Conservation (phyloP, 1,284 basidiomycete species). For the Limonomyces culmigenus region DNA sequence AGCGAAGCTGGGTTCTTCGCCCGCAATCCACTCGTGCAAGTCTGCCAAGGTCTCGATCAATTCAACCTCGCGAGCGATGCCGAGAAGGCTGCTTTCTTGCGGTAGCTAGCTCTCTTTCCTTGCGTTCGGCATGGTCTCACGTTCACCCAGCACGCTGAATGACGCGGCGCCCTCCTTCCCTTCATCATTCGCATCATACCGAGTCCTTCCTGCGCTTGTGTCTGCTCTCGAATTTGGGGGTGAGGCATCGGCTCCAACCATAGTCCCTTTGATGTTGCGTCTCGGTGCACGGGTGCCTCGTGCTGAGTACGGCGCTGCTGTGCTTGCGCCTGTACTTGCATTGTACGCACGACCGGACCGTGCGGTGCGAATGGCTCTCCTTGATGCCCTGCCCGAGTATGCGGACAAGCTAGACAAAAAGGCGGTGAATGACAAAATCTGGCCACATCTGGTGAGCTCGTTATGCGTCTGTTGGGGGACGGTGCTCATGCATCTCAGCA, state of each 20-base stretch:
- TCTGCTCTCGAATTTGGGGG: conserved; percentile 77
- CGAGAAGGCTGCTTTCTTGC: conserved; percentile 64
- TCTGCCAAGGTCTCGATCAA: conserved; percentile 76
- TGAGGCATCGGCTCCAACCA: conserved; percentile 59
- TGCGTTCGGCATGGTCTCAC: not conserved
- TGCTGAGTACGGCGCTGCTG: conserved; percentile 52
- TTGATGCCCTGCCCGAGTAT: conserved; percentile 78
- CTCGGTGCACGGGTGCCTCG: conserved; percentile 61
- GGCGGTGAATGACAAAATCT: conserved; percentile 76
- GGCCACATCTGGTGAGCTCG: conserved; percentile 73
- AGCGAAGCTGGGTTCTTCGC: conserved; percentile 67
- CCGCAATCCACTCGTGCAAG: conserved; percentile 70
- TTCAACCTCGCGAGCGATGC: conserved; percentile 74
- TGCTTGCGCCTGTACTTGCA: conserved; percentile 69
- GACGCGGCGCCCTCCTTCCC: conserved; percentile 74
- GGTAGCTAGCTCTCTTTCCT: conserved; percentile 22
- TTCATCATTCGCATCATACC: conserved; percentile 72
- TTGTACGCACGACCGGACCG: conserved; percentile 81
- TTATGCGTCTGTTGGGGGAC: not conserved
- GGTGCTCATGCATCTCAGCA: conserved; percentile 36
- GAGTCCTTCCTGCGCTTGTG: conserved; percentile 77
- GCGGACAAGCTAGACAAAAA: conserved; percentile 78
- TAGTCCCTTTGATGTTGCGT: conserved; percentile 70
- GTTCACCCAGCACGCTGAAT: conserved; percentile 43
- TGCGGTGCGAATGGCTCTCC: conserved; percentile 83